phyloP scores from a whole-genome alignment of 2,329 filamentous ascomycete genomes.

The Aspergillus sergii region DNA sequence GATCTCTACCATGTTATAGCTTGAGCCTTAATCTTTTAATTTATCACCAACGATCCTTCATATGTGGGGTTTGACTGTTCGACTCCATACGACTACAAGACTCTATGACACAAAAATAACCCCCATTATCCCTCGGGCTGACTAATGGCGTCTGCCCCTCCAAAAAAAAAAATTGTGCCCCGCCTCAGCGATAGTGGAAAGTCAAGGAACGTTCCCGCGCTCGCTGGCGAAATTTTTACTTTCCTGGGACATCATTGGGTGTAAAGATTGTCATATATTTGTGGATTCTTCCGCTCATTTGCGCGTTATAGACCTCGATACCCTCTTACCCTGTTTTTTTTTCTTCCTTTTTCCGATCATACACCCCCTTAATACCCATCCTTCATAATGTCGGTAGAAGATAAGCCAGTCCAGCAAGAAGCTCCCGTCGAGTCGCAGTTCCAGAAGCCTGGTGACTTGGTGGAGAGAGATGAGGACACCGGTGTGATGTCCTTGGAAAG shows the following conservation, averaged over 20 bases:
- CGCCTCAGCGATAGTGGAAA: conserved; percentile 27
- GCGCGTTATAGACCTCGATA: neutral
- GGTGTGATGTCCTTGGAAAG: conserved; percentile 61
- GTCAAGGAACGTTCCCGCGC: conserved; percentile 36
- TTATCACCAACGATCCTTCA: neutral
- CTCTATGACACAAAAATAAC: neutral
- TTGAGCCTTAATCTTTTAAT: neutral
- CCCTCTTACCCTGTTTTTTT: conserved; percentile 6
- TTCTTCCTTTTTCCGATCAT: too few species aligned
- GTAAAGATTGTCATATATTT: neutral
- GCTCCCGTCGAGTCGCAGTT: conserved; percentile 35
- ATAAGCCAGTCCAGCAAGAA: conserved; percentile 19
- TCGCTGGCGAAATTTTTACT: conserved; percentile 24
- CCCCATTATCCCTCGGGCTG: conserved; percentile 8
- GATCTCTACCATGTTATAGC: neutral
- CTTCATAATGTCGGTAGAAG: conserved; percentile 32
- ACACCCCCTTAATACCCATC: neutral
- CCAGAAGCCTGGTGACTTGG: conserved; percentile 42
- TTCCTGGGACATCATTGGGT: conserved; percentile 5
- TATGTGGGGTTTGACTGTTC: neutral
- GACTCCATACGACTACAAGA: neutral
- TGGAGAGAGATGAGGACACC: conserved; percentile 44
- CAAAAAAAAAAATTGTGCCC: conserved; percentile 27
- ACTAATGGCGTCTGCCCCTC: conserved; percentile 27
- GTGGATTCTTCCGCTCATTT: neutral